Conservation (phyloP, 495 filamentous ascomycete genomes). For the Penicillium waksmanii region DNA sequence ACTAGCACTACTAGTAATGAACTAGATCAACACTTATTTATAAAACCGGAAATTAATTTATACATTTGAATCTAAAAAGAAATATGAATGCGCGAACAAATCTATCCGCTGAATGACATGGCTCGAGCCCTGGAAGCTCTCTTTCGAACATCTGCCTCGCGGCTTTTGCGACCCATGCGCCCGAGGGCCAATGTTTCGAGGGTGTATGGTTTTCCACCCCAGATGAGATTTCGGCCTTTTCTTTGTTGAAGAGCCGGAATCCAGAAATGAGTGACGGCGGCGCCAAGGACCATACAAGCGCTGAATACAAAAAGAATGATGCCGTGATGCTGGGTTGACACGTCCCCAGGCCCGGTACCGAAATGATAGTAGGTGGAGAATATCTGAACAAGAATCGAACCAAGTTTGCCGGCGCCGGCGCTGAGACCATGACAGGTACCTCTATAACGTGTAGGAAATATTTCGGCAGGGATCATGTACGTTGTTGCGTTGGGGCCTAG, state of each 20-base stretch:
- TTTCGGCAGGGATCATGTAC: slow-evolving; percentile 64
- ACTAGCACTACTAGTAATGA: too few relatives aligned
- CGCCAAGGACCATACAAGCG: slow-evolving; percentile 52
- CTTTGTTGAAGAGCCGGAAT: slow-evolving; percentile 44
- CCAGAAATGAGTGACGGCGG: slow-evolving; percentile 48
- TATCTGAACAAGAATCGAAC: slow-evolving; percentile 59
- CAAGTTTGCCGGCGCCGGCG: slow-evolving; percentile 60
- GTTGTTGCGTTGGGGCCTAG: slow-evolving; percentile 60
- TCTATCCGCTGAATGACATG: slow-evolving; percentile 25
- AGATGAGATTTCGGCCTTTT: slow-evolving; percentile 32
- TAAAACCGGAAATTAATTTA: neutral
- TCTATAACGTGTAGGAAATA: slow-evolving; percentile 65
- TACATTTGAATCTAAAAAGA: neutral
- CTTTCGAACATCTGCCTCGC: slow-evolving; percentile 34
- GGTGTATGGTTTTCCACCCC: slow-evolving; percentile 46
- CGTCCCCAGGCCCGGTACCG: slow-evolving; percentile 33
- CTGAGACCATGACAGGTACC: slow-evolving; percentile 59
- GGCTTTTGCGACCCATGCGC: slow-evolving; percentile 43
- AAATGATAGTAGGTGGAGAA: slow-evolving; percentile 53
- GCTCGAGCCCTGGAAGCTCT: slow-evolving; percentile 23
- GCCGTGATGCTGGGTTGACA: slow-evolving; percentile 43
- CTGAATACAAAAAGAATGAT: slow-evolving; percentile 51
- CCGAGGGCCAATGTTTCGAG: slow-evolving; percentile 47
- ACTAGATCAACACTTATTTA: neutral
- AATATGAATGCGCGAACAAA: neutral